Evolutionary conservation across 495 filamentous ascomycete species (phyloP), one percentile per base, ranked within the genome.

Genomic region (Trypethelium eluteriae): DNA sequence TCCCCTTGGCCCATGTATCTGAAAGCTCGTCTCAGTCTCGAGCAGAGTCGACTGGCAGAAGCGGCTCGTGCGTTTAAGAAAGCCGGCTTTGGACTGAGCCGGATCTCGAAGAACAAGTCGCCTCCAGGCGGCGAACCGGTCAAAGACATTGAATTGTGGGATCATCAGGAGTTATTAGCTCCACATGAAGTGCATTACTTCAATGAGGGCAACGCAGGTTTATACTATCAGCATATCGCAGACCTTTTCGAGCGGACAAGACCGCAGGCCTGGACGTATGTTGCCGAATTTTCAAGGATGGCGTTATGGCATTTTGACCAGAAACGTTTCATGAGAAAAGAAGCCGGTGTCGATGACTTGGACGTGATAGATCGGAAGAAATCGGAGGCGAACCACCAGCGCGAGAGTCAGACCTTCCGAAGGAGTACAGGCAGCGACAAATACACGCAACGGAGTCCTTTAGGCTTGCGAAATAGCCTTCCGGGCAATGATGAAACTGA

Each of bases 141-240:
- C n/a, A 36, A 25, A 6, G 39, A 74, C 5, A 70, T 72, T 41
- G 62, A 64, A 74, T 78, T 65, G 71, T 74, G 35, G 78, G 83
- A 74, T 81, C 78, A 65, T 80, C 56, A 83, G 25, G 83, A 82
- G 9, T 84, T 94, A 16, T 81, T 96, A 2, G 83, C 87, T 66
- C 81, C 87, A n/a, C 82, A 86, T 12, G 87, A 93, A 66, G 84
- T 83, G 71, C 85, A 86, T 62, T 81, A 83, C 64, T 87, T 97
- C 67, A 86, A 88, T 72, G 84, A 84, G 63, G 94, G 93, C 9
- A 81, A 94, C 38, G 81, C 90, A 3, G 57, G 34, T 1, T 84
- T 85, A 64, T 98, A 96, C 76, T 96, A 93, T 74, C 83, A 88
- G 53, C 95, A 98, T 76, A 83, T 98, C 66, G 82, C 91, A 16